phyloP scores from a whole-genome alignment of 768 basidiomycete genomes.

The Chalciporus pseudorubinellus region DNA sequence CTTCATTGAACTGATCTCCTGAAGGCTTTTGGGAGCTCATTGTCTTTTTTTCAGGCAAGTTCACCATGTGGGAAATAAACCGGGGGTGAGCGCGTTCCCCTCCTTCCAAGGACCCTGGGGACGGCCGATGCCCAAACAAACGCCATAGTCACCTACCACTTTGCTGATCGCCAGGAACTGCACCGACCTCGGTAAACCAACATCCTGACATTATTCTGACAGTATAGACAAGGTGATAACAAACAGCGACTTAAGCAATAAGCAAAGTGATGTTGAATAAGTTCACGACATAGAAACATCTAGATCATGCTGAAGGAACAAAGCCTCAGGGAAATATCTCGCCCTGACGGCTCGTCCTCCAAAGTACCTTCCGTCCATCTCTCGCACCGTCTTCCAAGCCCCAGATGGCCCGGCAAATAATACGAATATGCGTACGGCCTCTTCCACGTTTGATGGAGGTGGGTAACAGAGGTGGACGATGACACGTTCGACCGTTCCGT shows the following conservation, averaged over 20 bases:
- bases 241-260: neutral
- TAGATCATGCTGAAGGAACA: slow-evolving; percentile 50
- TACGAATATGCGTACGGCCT: slow-evolving; percentile 90
- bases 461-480: slow-evolving; percentile 78
- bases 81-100: too few relatives aligned
- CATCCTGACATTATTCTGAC: neutral
- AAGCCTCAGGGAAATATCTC: slow-evolving; percentile 70
- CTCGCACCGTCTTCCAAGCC: slow-evolving; percentile 94
- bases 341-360: slow-evolving; percentile 83
- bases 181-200: neutral
- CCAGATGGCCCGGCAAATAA: slow-evolving; percentile 88
- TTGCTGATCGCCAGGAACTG: too few relatives aligned
- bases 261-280: neutral
- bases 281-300: slow-evolving; percentile 37
- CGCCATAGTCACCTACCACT: too few relatives aligned
- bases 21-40: too few relatives aligned
- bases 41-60: too few relatives aligned
- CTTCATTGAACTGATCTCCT: too few relatives aligned
- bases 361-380: slow-evolving; percentile 91
- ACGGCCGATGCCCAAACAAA: too few relatives aligned
- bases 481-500: slow-evolving; percentile 90
- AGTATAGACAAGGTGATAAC: neutral
- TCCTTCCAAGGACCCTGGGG: too few relatives aligned
- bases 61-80: too few relatives aligned
- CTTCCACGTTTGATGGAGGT: slow-evolving; percentile 59